Evolutionary conservation across 2,329 filamentous ascomycete species (phyloP), one percentile per base, ranked within the genome.

Genomic region (Cercospora sp.): DNA sequence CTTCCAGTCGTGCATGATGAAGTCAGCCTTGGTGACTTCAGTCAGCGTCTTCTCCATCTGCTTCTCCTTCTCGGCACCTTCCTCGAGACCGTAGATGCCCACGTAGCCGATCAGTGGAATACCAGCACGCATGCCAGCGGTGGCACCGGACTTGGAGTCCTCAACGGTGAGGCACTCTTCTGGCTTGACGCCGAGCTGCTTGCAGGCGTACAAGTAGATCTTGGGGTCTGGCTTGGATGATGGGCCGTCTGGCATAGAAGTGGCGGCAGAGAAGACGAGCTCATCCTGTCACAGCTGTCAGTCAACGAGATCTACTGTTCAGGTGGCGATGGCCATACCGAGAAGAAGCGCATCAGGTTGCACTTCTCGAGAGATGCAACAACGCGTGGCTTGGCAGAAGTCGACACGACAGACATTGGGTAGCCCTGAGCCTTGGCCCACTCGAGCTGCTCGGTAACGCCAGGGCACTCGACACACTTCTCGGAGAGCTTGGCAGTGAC

Each of bases 151-250:
- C 86, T 91, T 92, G 85, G 89, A 92, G 84, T 97, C 93, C 85
- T 97, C 93, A 68, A 97, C 87, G 26, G 93, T 91, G 34, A 97
- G 85, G 72, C 87, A 89, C 84, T 96, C 90, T 58, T 83, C 83
- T 1, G 92, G 83, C 75, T 86, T 87, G 81, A 90, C 90, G 70
- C 90, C 90, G 62, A 96, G 85, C 77, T 87, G 82, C 81, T 93
- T 82, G 78, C 93, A 87, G 24, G 93, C 91, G 79, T 90, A 86
- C 71, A 93, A 81, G 83, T 97, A 97, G 81, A 97, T 90, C 73
- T 92, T 91, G 18, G 94, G 93, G 81, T 97, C 91, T 16, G 93
- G 93, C 87, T 97, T 97, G 80, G 89, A 91, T 65, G 92, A 94
- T n/a, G 93, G 93, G 77, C 84, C 88, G 66, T 87, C 83, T 65